phyloP scores from a whole-genome alignment of 2,329 filamentous ascomycete genomes.

The Lomentospora prolificans region DNA sequence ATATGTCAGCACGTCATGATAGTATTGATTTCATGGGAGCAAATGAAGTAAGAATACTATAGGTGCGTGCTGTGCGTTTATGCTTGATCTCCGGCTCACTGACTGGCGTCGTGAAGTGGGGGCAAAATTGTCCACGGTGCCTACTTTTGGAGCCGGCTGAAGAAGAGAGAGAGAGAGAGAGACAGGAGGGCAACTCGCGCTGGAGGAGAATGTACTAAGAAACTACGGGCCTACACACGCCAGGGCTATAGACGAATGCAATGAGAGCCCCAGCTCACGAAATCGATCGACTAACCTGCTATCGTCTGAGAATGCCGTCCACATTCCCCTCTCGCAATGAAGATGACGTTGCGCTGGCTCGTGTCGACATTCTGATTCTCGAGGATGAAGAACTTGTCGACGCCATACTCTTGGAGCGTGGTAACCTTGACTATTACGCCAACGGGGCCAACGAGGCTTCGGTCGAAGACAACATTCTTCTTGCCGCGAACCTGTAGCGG shows the following conservation, averaged over 20 bases:
- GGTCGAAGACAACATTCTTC: conserved; percentile 95
- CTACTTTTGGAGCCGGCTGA: conserved; percentile 36
- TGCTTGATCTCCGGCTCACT: conserved; percentile 11
- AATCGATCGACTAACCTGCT: conserved; percentile 59
- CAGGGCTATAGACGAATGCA: neutral
- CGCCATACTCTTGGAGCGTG: conserved; percentile 90
- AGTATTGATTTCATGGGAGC: conserved; percentile 12
- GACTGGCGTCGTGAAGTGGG: conserved; percentile 12
- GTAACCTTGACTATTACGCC: conserved; percentile 92
- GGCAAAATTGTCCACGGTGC: conserved; percentile 37
- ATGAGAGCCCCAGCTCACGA: neutral
- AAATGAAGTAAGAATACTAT: conserved; percentile 5
- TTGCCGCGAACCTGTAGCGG: conserved; percentile 77
- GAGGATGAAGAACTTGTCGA: conserved; percentile 93
- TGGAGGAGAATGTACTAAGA: neutral
- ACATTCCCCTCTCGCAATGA: conserved; percentile 84
- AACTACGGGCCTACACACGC: neutral
- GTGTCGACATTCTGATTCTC: conserved; percentile 94
- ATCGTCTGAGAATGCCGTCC: conserved; percentile 74
- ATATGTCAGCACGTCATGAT: conserved; percentile 50
- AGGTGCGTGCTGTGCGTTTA: conserved; percentile 8
- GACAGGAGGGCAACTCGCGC: neutral
- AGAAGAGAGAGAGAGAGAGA: conserved; percentile 6
- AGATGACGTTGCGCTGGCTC: conserved; percentile 89
- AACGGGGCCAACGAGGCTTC: conserved; percentile 78